A percentile compares a stretch with the other conserved stretches of the same genome.
These are phyloP conservation scores for Cladosporium austrohemisphaericum DNA, from an alignment of 2,329 filamentous ascomycete genomes.

Conservation along the genomic window DNA sequence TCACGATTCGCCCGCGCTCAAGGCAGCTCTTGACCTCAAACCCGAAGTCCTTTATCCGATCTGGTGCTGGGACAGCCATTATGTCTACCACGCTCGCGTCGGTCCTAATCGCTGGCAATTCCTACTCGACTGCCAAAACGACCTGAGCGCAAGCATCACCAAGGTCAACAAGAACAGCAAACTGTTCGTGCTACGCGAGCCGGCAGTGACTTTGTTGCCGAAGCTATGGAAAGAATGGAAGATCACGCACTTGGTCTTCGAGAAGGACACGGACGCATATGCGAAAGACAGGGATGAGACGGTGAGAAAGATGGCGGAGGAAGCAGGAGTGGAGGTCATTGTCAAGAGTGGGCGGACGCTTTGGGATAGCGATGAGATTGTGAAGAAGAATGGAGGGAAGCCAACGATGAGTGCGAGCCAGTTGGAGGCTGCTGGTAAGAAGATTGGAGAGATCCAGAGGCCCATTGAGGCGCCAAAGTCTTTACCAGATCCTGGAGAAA, in stretches of 20 bases:
- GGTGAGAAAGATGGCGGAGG: slow-evolving; percentile 56
- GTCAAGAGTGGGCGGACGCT: slow-evolving; percentile 62
- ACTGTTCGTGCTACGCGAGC: slow-evolving; percentile 68
- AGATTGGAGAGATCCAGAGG: slow-evolving; percentile 58
- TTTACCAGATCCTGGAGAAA: slow-evolving; percentile 64
- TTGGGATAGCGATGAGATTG: slow-evolving; percentile 69
- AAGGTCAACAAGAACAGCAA: slow-evolving; percentile 68
- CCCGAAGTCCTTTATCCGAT: slow-evolving; percentile 71
- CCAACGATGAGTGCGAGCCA: slow-evolving; percentile 73
- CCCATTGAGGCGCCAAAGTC: slow-evolving; percentile 58
- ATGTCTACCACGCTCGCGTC: slow-evolving; percentile 68
- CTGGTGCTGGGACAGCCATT: slow-evolving; percentile 79
- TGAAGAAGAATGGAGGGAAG: slow-evolving; percentile 61
- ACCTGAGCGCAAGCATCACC: slow-evolving; percentile 64
- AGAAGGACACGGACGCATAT: slow-evolving; percentile 75
- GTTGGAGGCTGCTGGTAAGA: slow-evolving; percentile 58
- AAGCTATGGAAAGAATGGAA: slow-evolving; percentile 72
- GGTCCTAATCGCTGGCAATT: slow-evolving; percentile 74
- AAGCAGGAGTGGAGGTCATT: slow-evolving; percentile 67
- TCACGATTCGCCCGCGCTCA: slow-evolving; percentile 71
- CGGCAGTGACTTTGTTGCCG: slow-evolving; percentile 65
- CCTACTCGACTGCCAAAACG: slow-evolving; percentile 69
- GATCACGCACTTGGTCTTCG: slow-evolving; percentile 72
- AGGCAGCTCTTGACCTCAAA: slow-evolving; percentile 66
- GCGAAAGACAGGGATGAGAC: slow-evolving; percentile 60